phyloP scores from a whole-genome alignment of 2,329 filamentous ascomycete species.

The Cryphonectria radicalis region DNA sequence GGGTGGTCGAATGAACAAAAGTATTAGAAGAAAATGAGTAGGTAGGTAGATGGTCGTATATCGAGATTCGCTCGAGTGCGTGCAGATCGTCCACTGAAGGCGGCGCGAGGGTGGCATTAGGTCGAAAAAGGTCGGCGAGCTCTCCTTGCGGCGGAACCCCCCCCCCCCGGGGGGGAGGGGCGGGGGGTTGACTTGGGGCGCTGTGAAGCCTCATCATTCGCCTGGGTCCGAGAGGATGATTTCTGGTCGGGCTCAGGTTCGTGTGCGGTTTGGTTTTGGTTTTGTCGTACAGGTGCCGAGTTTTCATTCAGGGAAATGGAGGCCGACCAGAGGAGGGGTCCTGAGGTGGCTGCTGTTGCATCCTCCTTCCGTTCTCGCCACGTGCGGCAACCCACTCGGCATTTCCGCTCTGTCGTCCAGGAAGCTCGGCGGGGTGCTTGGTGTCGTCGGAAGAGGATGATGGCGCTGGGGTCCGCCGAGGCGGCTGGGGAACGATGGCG shows the following conservation, averaged over 20 bases:
- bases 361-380: conserved; percentile 39
- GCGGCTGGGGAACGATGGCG: conserved; percentile 35
- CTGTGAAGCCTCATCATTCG: neutral
- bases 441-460: conserved; percentile 52
- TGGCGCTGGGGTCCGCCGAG: conserved; percentile 31
- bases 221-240: neutral
- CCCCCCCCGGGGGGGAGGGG: too few relatives aligned
- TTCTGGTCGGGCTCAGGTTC: too few relatives aligned
- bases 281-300: neutral
- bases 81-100: neutral
- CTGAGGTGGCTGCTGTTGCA: conserved; percentile 33
- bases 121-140: neutral
- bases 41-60: neutral
- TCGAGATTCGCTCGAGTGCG: neutral
- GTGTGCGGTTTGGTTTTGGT: neutral
- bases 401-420: conserved; percentile 45
- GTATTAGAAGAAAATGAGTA: conserved; percentile 1
- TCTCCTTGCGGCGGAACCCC: too few relatives aligned
- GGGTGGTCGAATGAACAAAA: neutral
- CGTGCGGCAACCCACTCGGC: conserved; percentile 44
- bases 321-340: conserved; percentile 32
- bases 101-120: neutral
- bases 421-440: conserved; percentile 65
- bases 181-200: too few relatives aligned
- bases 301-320: conserved; percentile 24